These are phyloP conservation scores for Trichoderma cornu-damae DNA, from an alignment of 2,329 filamentous ascomycete genomes.

Conservation along the genomic window DNA sequence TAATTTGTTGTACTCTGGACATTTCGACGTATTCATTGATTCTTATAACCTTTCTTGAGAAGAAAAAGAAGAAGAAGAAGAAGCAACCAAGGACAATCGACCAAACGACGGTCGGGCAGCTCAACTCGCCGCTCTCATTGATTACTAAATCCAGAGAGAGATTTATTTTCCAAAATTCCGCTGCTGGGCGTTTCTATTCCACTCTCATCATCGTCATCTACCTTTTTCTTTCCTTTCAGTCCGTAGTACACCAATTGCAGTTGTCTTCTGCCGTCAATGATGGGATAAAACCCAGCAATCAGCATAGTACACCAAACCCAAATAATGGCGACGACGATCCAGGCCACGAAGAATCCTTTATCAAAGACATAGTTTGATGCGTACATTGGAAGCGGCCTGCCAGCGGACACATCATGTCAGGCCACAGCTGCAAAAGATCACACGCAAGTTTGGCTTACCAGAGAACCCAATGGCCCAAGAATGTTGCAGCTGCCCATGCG, in stretches of 20 bases:
- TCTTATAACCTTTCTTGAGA: no score
- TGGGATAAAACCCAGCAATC: slow-evolving; percentile 44
- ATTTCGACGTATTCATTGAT: no score
- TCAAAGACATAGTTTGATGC: slow-evolving; percentile 46
- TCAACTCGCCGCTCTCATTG: not conserved
- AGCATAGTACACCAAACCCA: slow-evolving; percentile 51
- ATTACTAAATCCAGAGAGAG: not conserved
- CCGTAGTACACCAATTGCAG: slow-evolving; percentile 22
- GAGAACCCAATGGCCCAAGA: slow-evolving; percentile 49
- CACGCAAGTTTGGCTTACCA: slow-evolving; percentile 35
- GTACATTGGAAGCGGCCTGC: slow-evolving; percentile 49
- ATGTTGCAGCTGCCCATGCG: slow-evolving; percentile 45
- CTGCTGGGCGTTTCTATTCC: slow-evolving; percentile 3
- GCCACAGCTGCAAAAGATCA: not conserved
- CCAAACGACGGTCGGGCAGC: not conserved
- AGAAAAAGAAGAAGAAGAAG: no score
- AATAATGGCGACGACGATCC: slow-evolving; percentile 47
- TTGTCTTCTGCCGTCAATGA: slow-evolving; percentile 41
- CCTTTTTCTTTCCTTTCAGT: slow-evolving; percentile 9
- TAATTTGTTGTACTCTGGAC: no score
- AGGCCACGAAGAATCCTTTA: slow-evolving; percentile 45
- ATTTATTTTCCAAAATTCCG: slow-evolving; percentile 4
- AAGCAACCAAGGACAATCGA: not conserved
- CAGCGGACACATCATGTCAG: not conserved
- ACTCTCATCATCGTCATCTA: not conserved